A percentile compares a stretch with the other conserved stretches of the same genome.
These are phyloP conservation scores for Crithidia thermophila DNA, from an alignment of 208 protist genomes.

Conservation along the genomic window DNA sequence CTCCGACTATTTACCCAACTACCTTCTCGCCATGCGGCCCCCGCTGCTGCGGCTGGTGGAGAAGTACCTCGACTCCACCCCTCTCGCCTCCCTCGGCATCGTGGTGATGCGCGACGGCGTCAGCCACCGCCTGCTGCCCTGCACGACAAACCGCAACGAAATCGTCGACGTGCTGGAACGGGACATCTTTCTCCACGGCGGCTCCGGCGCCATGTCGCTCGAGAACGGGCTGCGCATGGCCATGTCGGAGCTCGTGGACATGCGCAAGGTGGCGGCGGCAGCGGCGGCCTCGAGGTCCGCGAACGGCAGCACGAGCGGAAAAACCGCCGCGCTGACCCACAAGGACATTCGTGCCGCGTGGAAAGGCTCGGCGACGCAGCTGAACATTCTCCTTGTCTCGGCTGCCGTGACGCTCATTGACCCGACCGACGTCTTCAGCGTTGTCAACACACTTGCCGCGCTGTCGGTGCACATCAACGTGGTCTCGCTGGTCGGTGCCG, in stretches of 20 bases:
- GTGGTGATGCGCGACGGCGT: slow-evolving; percentile 87
- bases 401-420: slow-evolving; percentile 85
- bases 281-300: not conserved
- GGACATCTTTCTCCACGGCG: slow-evolving; percentile 81
- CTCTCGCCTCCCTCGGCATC: slow-evolving; percentile 71
- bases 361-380: slow-evolving; percentile 33
- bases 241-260: slow-evolving; percentile 76
- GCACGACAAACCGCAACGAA: slow-evolving; percentile 71
- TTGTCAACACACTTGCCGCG: slow-evolving; percentile 51
- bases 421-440: slow-evolving; percentile 72
- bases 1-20: slow-evolving; percentile 84
- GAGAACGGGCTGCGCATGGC: slow-evolving; percentile 83
- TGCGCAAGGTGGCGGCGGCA: slow-evolving; percentile 50
- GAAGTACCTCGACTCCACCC: slow-evolving; percentile 67
- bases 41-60: slow-evolving; percentile 62
- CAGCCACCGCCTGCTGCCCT: slow-evolving; percentile 51
- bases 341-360: slow-evolving; percentile 3
- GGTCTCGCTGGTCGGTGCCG: slow-evolving; percentile 77
- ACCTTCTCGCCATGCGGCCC: slow-evolving; percentile 71
- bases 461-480: slow-evolving; percentile 59
- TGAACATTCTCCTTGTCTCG: slow-evolving; percentile 66
- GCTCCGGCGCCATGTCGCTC: slow-evolving; percentile 70
- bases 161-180: slow-evolving; percentile 69
- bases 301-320: not conserved
- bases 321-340: not conserved